These are phyloP conservation scores for Ogataea parapolymorpha DNA, from an alignment of 805 yeast genomes.

Conservation along the genomic window DNA sequence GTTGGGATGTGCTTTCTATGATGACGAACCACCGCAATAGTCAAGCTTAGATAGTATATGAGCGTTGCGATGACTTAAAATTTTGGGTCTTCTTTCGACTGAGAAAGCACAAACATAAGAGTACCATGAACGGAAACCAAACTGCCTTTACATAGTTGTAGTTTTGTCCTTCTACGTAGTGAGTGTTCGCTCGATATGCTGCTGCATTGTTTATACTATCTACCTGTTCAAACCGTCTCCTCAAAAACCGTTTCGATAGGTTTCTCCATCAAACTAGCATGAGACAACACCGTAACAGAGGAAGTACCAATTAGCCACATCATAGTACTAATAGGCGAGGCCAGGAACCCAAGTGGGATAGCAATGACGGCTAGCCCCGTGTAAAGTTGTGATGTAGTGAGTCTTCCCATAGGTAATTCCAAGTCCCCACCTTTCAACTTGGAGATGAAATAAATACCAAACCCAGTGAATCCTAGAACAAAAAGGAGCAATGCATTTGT, in stretches of 20 bases:
- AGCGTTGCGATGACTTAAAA: conserved; percentile 35
- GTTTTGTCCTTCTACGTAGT: too few species aligned
- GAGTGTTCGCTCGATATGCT: not conserved
- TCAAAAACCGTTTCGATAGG: conserved; percentile 97
- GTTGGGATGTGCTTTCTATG: conserved; percentile 12
- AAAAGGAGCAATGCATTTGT: conserved; percentile 83
- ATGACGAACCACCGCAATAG: conserved; percentile 35
- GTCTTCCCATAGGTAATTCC: conserved; percentile 66
- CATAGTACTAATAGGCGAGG: conserved; percentile 65
- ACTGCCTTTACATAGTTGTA: too few species aligned
- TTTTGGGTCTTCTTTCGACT: conserved; percentile 39
- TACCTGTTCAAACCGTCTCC: conserved; percentile 44
- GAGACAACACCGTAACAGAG: conserved; percentile 78
- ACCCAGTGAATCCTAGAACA: conserved; percentile 69
- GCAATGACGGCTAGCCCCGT: conserved; percentile 76
- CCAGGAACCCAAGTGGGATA: conserved; percentile 42
- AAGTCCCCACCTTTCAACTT: conserved; percentile 81
- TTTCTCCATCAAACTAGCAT: conserved; percentile 92
- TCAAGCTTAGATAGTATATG: conserved; percentile 45
- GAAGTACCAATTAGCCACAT: conserved; percentile 97
- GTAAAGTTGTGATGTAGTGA: conserved; percentile 82
- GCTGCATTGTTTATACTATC: not conserved
- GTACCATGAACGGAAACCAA: too few species aligned
- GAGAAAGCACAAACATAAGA: conserved; percentile 12
- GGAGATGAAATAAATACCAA: conserved; percentile 76